Evolutionary conservation across 78 protist genomes (phyloP), one percentile per base, ranked within the genome.

Genomic region (Speleostelium caveatum): DNA sequence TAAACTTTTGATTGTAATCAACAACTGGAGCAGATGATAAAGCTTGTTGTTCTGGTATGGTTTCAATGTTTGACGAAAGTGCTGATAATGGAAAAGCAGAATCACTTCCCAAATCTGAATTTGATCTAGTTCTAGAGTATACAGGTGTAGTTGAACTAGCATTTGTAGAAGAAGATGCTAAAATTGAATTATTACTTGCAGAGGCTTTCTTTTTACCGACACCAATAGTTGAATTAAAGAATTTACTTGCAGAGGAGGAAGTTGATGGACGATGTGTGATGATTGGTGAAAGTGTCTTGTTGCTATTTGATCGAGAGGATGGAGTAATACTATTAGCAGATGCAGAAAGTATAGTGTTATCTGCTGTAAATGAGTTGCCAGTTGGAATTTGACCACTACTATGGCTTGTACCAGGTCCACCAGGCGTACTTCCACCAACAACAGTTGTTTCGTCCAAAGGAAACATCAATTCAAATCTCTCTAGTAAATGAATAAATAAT

Each of bases 381-480:
- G 53, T 14, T 10, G 53, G 10, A 14, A 45, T 45, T 10, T 45
- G 53, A 45, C 53, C 10, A 14, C n/a, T 45, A 14, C n/a, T 14
- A 10, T 45, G 53, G 10, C 53, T 45, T 6, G 6, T 7, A 14
- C 58, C 58, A 53, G 17, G 58, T 53, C 17, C 17, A 17, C 14
- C 14, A 53, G 58, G 58, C 17, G 14, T 21, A 17, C 14, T 14
- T 53, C 17, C 26, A 17, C 14, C 26, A 53, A 21, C 14, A 21
- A n/a, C n/a, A 14, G 6, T n/a, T 7, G 33, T 32, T 32, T 72
- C 28, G 32, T 83, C 91, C 51, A 83, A 42, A n/a, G 77, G 77
- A 7, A 83, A 83, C 86, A 76, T 78, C 36, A 88, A 71, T 62
- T 88, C 94, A 61, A 88, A 88, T 60, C 89, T 88, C 41, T 88